Evolutionary conservation across 2,329 filamentous ascomycete species (phyloP), one percentile per base, ranked within the genome.

Genomic region (Ophiognomonia clavigignenti-juglandacearum): DNA sequence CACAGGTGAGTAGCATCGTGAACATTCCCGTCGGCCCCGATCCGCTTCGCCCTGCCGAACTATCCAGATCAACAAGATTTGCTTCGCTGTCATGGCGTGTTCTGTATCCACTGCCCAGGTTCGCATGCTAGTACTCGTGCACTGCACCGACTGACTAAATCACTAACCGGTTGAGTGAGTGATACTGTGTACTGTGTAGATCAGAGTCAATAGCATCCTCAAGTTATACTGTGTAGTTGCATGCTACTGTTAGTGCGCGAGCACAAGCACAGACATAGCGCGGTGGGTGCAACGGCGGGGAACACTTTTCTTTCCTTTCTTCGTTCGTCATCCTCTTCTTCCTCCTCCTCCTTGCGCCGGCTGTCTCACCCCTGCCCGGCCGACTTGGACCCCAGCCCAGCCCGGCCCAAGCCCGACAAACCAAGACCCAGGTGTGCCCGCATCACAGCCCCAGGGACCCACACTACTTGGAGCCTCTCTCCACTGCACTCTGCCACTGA

Each of bases 331-430:
- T 42, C 42, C 38, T 36, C 39, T 35, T 16, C 35, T 35, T 48
- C 24, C 39, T 46, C 45, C 45, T 46, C 43, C 39, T 48, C 45
- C 49, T 49, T 43, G 49, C 46, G 43, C 49, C 45, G 42, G 42
- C 46, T 52, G 49, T 52, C 49, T 52, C 39, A 46, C 39, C 49
- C 49, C 49, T 51, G 48, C 44, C 45, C 46, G 39, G 42, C 45
- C 45, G 42, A 42, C 24, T 34, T 51, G 45, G 49, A 43, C 45
- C 49, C 49, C 45, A 46, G 49, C 43, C 34, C 41, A 18, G 45
- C 32, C n/a, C 14, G 32, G 35, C 13, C 41, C 32, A 31, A 41
- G 24, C 39, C 39, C 39, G 11, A 13, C 39, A 14, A 13, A 32
- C 26, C 26, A 22, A 10, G 14, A 29, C 22, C n/a, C 39, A 41